Base-by-base conservation (phyloP, 2,329 filamentous ascomycete genomes). In the Didymella pomorum region DNA sequence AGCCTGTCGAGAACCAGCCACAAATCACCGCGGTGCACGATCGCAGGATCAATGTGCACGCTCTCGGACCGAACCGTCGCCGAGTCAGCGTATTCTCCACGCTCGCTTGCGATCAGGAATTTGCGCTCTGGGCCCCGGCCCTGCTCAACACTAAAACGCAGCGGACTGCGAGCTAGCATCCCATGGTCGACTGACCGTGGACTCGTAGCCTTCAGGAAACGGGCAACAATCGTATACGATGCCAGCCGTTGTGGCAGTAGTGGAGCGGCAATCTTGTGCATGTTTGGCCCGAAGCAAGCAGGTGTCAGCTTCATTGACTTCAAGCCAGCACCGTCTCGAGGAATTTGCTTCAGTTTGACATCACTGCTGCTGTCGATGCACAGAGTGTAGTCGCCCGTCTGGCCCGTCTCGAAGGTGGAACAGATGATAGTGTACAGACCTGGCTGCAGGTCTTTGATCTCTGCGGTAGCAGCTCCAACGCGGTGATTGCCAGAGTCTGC, bases 401-500 rank as follows among this genome's bases (percentile, higher is more conserved):
- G 91, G 9, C 89, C 89, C 0, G 89, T 84, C 62, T 96, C 92
- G 74, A 96, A 98, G 0, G 94, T 96, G 2, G 92, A 97, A 73
- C 90, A 94, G 7, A 97, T 89, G 55, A 97, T 83, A 0, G 92
- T 97, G 76, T 98, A 99, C 0, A 83, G 83, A 0, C 94, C 94
- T 0, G 86, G 79, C 37, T 88, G 86, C 18, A 97, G 79, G 20
- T 80, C 70, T 69, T 75, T 65, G 7, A 85, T 79, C 61, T 91
- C 86, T 2, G 89, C 88, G 29, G 93, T 81, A 4, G 91, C 90
- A 72, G 90, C 91, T 26, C 90, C 90, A 26, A 89, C 87, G 47
- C 91, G 88, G 77, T 99, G 97, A 66, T 97, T 92, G n/a, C 91
- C 91, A 31, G 92, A 96, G 55, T 92, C 89, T 21, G 86, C 86